Base-by-base conservation (phyloP, 2,329 filamentous ascomycete species). In the Furcasterigmium sp. region DNA sequence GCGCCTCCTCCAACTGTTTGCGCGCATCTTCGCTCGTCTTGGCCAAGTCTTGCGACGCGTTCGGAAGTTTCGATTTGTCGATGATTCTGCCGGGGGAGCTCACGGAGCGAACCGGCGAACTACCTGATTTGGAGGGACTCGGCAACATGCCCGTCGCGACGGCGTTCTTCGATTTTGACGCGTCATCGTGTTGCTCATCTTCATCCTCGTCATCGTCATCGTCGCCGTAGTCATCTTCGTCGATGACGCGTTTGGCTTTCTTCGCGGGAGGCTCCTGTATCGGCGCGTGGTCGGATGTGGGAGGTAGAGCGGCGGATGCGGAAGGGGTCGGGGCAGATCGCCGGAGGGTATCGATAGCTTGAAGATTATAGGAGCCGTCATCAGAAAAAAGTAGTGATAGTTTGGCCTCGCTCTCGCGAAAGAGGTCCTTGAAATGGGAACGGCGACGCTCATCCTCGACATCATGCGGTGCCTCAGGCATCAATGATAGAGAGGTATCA, bases 1-100 rank as follows among this genome's bases (percentile, higher is more conserved):
- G 93, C 53, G 89, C 88, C 59, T 95, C 87, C 63, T 97, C 91
- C 50, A 97, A 68, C 63, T 91, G 88, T 67, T 95, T 95, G 58
- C 93, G 87, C 62, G 89, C 87, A 71, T 95, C 87, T 60, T 95
- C 90, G 8, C 84, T 82, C 19, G 82, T 78, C 61, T 88, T 89
- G 43, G 80, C 70, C 65, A 72, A 74, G 55, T 78, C 60, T 51
- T 72, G 72, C 28, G 66, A 65, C 8, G 54, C 57, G 37, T 72
- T 71, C 41, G 69, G 68, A 8, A 70, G 70, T 50, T 76, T 78
- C 39, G 72, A 57, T 53, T 79, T 80, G 34, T 75, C 69, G 44
- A 67, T 61, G 38, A 19, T 72, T 52, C 76, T 82, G 43, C 78
- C 80, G 49, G 72, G 80, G 51, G 76, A 84, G 52, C 72, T 76